These are phyloP conservation scores for Exsudoporus frostii DNA, from an alignment of 768 basidiomycete genomes.

Conservation along the genomic window DNA sequence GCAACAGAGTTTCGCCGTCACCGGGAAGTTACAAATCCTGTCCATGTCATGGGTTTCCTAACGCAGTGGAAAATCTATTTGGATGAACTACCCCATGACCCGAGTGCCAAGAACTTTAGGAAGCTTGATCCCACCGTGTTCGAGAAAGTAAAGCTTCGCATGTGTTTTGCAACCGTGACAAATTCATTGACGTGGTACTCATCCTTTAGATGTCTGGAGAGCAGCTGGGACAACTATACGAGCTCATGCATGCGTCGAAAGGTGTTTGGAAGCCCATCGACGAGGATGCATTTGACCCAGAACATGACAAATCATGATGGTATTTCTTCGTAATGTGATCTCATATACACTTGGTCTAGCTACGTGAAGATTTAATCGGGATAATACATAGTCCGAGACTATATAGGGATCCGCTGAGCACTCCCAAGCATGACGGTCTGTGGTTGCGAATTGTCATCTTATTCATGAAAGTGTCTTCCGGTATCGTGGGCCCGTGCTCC, in stretches of 20 bases:
- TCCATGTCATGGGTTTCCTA: slow-evolving; percentile 91
- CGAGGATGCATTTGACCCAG: slow-evolving; percentile 4
- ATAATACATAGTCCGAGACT: slow-evolving; percentile 8
- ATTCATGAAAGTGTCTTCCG: not conserved
- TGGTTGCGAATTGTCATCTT: slow-evolving; percentile 1
- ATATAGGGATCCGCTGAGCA: not conserved
- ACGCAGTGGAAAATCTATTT: slow-evolving; percentile 95
- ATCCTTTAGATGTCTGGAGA: slow-evolving; percentile 74
- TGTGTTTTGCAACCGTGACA: slow-evolving; percentile 4
- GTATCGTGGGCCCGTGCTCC: not conserved
- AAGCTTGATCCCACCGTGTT: slow-evolving; percentile 67
- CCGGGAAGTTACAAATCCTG: slow-evolving; percentile 73
- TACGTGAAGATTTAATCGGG: not conserved
- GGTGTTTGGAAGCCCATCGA: slow-evolving; percentile 73
- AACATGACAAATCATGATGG: slow-evolving; percentile 13
- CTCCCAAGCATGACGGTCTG: slow-evolving; percentile 2
- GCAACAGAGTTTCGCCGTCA: slow-evolving; percentile 85
- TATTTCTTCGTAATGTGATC: not conserved
- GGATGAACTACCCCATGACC: slow-evolving; percentile 57
- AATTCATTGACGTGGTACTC: not conserved
- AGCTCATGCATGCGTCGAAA: slow-evolving; percentile 89
- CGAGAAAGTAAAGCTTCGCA: slow-evolving; percentile 57
- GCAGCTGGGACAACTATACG: slow-evolving; percentile 91
- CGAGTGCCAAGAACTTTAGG: slow-evolving; percentile 47
- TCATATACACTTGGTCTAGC: slow-evolving; percentile 7